Evolutionary conservation across 2,329 filamentous ascomycete genomes (phyloP), one percentile per base, ranked within the genome.

Genomic region (Esteya vermicola): DNA sequence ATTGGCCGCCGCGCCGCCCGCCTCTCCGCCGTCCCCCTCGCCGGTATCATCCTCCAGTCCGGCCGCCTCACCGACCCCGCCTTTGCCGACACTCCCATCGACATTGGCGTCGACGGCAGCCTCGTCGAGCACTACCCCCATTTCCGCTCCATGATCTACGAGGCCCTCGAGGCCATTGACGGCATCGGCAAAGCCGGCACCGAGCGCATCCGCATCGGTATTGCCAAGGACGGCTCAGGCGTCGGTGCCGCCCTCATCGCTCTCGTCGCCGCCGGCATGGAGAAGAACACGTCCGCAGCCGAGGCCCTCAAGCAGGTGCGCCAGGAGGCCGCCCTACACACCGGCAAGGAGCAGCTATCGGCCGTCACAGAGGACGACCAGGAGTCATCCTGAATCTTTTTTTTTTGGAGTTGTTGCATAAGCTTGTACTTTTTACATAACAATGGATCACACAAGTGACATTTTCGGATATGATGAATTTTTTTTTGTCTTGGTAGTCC

Each of bases 241-340:
- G 84, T 94, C n/a, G 91, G 91, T 39, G 91, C 91, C 4, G 91
- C 91, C 31, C 64, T 98, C 51, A 96, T 96, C 60, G 91, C 91
- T 38, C 72, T 95, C 38, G 83, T 95, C 22, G 89, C 89, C 1
- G 81, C 82, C 2, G 65, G 70, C 53, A 75, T 70, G 64, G 70
- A 76, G 58, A 69, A 70, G 59, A 55, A 55, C 30, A 36, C 30
- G 32, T 44, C 36, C 19, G 40, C 41, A 9, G 39, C 36, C 10
- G 65, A 70, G 40, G 62, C 61, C 47, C 46, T 69, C 38, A 53
- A 52, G 31, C 57, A 63, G 43, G 45, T 71, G 36, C 57, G 61
- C 43, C 54, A 56, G 26, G 60, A 61, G 16, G 46, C 44, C 3
- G 30, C 36, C 4, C 16, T 38, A 13, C 12, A 38, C n/a, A 55